Percentiles rank a stretch among this genome's conserved stretches.
Conservation (phyloP, 371 early-diverging fungal species). For the Mortierella sp. region DNA sequence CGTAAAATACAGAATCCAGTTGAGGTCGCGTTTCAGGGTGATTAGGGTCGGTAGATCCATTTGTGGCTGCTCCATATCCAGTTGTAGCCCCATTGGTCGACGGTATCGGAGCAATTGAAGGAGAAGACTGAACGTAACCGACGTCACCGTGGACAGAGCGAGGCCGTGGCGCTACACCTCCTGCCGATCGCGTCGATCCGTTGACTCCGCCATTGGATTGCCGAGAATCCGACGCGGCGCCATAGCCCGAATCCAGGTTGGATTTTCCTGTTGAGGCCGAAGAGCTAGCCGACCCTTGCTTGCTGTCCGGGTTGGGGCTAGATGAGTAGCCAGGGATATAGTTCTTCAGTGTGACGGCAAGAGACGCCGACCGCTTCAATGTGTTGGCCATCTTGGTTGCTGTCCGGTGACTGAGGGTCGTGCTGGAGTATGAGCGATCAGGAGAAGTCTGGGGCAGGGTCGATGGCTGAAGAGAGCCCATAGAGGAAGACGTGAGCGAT, state of each 20-base stretch:
- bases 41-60: slow-evolving; percentile 17
- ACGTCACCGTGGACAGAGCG: slow-evolving; percentile 55
- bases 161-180: slow-evolving; percentile 37
- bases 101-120: slow-evolving; percentile 18
- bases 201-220: slow-evolving; percentile 19
- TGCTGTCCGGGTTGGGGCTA: slow-evolving; percentile 6
- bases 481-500: slow-evolving; percentile 31
- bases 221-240: slow-evolving; percentile 12
- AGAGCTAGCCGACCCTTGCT: not conserved
- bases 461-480: slow-evolving; percentile 19
- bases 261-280: slow-evolving; percentile 11
- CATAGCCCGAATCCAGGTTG: not conserved
- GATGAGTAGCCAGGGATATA: slow-evolving; percentile 46
- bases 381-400: slow-evolving; percentile 52
- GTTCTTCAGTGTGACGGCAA: slow-evolving; percentile 56
- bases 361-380: slow-evolving; percentile 65
- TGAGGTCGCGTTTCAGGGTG: slow-evolving; percentile 56
- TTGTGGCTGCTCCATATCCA: not conserved
- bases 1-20: slow-evolving; percentile 78
- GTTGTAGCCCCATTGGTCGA: slow-evolving; percentile 13
- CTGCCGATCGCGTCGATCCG: slow-evolving; percentile 22
- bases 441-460: slow-evolving; percentile 14
- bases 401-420: slow-evolving; percentile 31
- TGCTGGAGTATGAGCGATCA: slow-evolving; percentile 26
- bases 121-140: slow-evolving; percentile 34